Conservation (phyloP, 371 early-diverging fungal species). For the Syncephalastrum contaminatum region DNA sequence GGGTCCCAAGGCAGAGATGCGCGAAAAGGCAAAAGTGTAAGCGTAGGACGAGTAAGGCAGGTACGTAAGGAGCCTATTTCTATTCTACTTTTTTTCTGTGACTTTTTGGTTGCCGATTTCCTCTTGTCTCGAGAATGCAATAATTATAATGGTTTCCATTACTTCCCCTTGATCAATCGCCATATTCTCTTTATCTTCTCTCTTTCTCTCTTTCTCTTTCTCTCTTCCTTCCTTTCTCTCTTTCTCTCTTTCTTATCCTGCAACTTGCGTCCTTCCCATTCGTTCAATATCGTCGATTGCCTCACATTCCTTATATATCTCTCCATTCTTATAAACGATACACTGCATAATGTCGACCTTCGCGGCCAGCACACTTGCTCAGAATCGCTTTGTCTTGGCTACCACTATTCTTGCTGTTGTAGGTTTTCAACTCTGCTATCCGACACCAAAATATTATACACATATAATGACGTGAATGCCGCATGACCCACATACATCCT, state of each 20-base stretch:
- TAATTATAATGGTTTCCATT: neutral
- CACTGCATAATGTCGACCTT: conserved; percentile 11
- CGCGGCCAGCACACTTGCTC: conserved; percentile 16
- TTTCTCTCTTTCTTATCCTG: conserved; percentile 4
- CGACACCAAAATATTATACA: too few relatives aligned
- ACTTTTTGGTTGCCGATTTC: conserved; percentile 11
- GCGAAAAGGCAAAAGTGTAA: too few relatives aligned
- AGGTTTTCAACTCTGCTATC: conserved; percentile 8
- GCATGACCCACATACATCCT: neutral
- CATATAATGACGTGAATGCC: too few relatives aligned
- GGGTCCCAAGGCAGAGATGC: neutral
- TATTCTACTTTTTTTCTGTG: conserved; percentile 7
- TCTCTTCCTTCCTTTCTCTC: conserved; percentile 3
- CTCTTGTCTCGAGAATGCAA: conserved; percentile 14
- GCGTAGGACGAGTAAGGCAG: too few relatives aligned
- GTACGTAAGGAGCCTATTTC: too few relatives aligned
- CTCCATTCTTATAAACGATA: conserved; percentile 5
- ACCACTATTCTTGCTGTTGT: conserved; percentile 31
- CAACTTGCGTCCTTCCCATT: conserved; percentile 3
- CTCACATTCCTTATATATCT: conserved; percentile 3
- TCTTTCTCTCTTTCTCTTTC: neutral
- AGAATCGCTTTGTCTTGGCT: conserved; percentile 26
- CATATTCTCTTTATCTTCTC: neutral
- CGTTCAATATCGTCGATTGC: neutral
- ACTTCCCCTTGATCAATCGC: too few relatives aligned